Evolutionary conservation across 1,139 yeast genomes (phyloP), one percentile per base, ranked within the genome.

Genomic region (Arxiozyma bovina): DNA sequence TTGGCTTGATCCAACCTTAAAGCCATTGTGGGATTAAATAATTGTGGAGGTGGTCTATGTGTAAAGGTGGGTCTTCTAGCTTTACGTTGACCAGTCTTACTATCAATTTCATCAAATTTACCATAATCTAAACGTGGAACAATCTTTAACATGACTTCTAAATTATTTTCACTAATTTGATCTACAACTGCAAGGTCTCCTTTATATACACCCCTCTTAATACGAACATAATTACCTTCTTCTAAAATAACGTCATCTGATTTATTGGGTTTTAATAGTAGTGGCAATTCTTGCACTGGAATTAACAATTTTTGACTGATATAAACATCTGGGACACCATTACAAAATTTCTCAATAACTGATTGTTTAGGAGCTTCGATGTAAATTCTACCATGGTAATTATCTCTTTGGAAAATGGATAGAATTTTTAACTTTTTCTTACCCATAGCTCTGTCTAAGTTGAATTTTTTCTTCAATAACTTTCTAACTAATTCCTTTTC

Each of bases 61-160:
- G 86, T 82, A 50, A 69, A 67, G 66, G 78, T 70, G n/a, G 72
- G 70, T 53, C 79, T 70, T 48, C 73, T 69, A 53, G 79, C 70
- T 67, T 81, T 78, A 56, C 81, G 70, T 63, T 79, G 80, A 45
- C 71, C 70, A 8, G 72, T 65, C 11, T 67, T 80, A 55, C 73
- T 77, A 68, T 83, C 87, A 45, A 82, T 78, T 48, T 78, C 80
- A 56, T 80, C 82, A 53, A 76, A 73, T 66, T 81, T 82, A 59
- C 96, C 96, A 69, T 93, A 93, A 69, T 93, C 98, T 57, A 93
- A 74, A 64, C 99, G 81, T 43, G 99, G 99, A 25, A 93, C 95
- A 58, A 94, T 77, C 67, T 89, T 89, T 65, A 96, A 82, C 66
- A 95, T 81, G 25, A 90, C 98, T 68, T 91, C 98, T 61, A 94